Evolutionary conservation across 345 rosid genomes (phyloP).

Genomic region (Sisymbrium irio): DNA sequence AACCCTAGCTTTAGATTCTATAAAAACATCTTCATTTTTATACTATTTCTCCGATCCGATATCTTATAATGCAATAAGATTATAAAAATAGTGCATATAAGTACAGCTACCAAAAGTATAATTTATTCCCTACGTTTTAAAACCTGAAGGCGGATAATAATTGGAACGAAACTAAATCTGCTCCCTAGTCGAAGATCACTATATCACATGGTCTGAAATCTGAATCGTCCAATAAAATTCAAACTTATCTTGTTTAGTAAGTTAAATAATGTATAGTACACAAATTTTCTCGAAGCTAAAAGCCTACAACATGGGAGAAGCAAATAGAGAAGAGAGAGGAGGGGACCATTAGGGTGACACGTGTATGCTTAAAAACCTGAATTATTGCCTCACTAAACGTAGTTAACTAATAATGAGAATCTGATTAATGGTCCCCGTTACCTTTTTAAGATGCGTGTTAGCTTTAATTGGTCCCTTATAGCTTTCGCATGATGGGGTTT

Average conservation of each 20-base stretch:
- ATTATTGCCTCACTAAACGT: slow-evolving; percentile 32
- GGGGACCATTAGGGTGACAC: slow-evolving; percentile 30
- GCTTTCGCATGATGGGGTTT: slow-evolving; percentile 30
- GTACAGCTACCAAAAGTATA: slow-evolving; percentile 8
- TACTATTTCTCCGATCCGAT: neutral
- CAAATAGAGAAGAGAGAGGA: slow-evolving; percentile 6
- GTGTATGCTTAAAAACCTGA: slow-evolving; percentile 15
- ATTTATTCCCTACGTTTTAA: neutral
- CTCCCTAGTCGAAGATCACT: slow-evolving; percentile 30
- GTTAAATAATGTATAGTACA: slow-evolving; percentile 26
- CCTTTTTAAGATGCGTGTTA: slow-evolving; percentile 32
- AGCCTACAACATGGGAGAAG: slow-evolving; percentile 38
- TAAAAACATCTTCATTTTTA: neutral
- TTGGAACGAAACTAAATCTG: slow-evolving; percentile 31
- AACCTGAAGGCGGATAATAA: slow-evolving; percentile 21
- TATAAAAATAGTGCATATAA: slow-evolving; percentile 3
- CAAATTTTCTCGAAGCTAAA: slow-evolving; percentile 17
- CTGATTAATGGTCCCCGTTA: slow-evolving; percentile 26
- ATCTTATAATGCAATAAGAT: neutral
- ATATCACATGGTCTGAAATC: slow-evolving; percentile 33
- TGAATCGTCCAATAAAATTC: slow-evolving; percentile 26
- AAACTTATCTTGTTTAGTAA: neutral
- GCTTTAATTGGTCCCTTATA: slow-evolving; percentile 27
- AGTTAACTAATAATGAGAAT: slow-evolving; percentile 22
- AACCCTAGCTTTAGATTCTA: slow-evolving; percentile 9